Conservation (phyloP, 2,329 filamentous ascomycete species). For the Colletotrichum sp. region DNA sequence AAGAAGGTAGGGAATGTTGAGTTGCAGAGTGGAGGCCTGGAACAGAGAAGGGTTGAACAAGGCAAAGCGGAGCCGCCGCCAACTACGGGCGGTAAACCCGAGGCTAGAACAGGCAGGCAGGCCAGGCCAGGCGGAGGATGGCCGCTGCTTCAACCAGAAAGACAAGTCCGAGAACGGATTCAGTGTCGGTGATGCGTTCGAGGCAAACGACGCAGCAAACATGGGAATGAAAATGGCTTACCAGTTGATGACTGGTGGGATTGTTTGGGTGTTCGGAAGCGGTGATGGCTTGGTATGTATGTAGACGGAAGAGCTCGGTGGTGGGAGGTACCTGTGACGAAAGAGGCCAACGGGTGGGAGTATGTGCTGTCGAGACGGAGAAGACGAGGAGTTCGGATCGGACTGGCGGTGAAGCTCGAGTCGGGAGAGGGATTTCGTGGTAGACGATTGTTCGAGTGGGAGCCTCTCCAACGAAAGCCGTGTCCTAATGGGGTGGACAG, state of each 20-base stretch:
- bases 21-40: slow-evolving; percentile 20
- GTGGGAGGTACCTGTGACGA: slow-evolving; percentile 12
- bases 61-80: slow-evolving; percentile 11
- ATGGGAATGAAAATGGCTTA: background rate
- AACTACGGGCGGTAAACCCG: background rate
- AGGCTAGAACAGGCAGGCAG: background rate
- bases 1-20: slow-evolving; percentile 1
- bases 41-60: slow-evolving; percentile 14
- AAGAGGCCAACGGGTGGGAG: slow-evolving; percentile 10
- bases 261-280: slow-evolving; percentile 14
- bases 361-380: background rate
- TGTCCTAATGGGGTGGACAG: slow-evolving; percentile 19
- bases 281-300: slow-evolving; percentile 15
- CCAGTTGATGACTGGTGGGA: background rate
- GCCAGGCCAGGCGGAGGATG: background rate
- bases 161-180: background rate
- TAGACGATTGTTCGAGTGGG: background rate
- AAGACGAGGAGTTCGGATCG: background rate
- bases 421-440: background rate
- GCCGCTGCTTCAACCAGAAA: background rate
- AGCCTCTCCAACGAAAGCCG: slow-evolving; percentile 13
- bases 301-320: background rate
- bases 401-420: background rate
- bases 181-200: background rate
- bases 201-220: background rate